Conservation (phyloP, 1,139 yeast genomes). For the Tardiomyces blankii region DNA sequence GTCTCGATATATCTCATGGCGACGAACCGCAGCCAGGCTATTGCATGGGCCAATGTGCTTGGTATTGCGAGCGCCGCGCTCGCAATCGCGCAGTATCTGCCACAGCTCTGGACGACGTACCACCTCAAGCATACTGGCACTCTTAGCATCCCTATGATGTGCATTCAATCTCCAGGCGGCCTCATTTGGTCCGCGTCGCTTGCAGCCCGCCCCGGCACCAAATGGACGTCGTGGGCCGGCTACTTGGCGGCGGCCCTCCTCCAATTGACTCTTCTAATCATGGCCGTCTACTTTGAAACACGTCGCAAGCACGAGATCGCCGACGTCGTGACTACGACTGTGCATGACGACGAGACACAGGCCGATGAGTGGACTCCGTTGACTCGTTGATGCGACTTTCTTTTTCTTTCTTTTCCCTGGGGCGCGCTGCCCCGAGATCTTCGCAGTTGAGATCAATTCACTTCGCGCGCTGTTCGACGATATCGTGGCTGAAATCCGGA, state of each 20-base stretch:
- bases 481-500: no score
- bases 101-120: constrained; percentile 68
- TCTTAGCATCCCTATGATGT: constrained; percentile 71
- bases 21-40: neutral
- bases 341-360: neutral
- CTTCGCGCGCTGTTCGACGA: no score
- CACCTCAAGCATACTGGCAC: constrained; percentile 68
- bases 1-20: constrained; percentile 11
- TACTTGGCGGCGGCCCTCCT: constrained; percentile 60
- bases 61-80: constrained; percentile 48
- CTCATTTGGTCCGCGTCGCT: constrained; percentile 63
- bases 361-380: neutral
- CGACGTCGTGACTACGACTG: no score
- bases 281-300: constrained; percentile 40
- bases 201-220: constrained; percentile 60
- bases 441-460: no score
- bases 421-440: no score
- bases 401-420: no score
- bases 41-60: constrained; percentile 40
- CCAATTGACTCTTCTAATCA: constrained; percentile 43
- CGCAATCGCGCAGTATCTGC: constrained; percentile 65
- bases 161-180: constrained; percentile 87
- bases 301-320: constrained; percentile 2
- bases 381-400: no score
- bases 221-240: constrained; percentile 85